Percentiles rank a stretch among this genome's conserved stretches.
phyloP scores from a whole-genome alignment of 495 filamentous ascomycete genomes.

The Cercophora scortea region DNA sequence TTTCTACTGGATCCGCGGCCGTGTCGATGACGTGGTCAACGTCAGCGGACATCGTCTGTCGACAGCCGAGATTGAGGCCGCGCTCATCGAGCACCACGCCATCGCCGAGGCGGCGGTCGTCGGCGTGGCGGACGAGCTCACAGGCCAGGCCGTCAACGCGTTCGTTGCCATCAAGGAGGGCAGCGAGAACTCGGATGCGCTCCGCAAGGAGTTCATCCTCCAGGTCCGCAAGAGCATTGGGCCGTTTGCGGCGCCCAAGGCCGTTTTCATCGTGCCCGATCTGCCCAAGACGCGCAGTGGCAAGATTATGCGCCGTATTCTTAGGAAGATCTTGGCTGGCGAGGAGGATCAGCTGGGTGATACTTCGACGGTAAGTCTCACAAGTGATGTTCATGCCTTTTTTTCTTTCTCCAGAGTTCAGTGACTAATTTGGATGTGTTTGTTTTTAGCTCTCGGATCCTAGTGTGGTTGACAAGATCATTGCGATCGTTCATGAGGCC shows the following conservation, averaged over 20 bases:
- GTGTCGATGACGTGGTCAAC: slow-evolving; percentile 98
- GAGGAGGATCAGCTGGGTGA: slow-evolving; percentile 97
- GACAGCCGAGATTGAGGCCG: slow-evolving; percentile 96
- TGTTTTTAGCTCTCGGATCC: slow-evolving; percentile 73
- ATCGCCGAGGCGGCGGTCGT: slow-evolving; percentile 96
- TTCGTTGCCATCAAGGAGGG: slow-evolving; percentile 92
- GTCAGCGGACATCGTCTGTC: slow-evolving; percentile 93
- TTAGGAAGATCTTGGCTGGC: slow-evolving; percentile 92
- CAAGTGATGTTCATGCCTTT: background rate
- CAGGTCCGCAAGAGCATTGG: slow-evolving; percentile 97
- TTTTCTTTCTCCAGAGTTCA: too few species aligned
- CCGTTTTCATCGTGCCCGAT: slow-evolving; percentile 80
- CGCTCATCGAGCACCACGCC: slow-evolving; percentile 80
- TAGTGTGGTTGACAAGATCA: slow-evolving; percentile 82
- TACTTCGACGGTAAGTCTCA: slow-evolving; percentile 76
- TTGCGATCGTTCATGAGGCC: slow-evolving; percentile 60
- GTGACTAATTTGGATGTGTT: slow-evolving; percentile 25
- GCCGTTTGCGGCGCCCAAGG: slow-evolving; percentile 94
- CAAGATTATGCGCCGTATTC: slow-evolving; percentile 97
- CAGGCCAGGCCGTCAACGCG: slow-evolving; percentile 93
- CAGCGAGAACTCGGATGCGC: slow-evolving; percentile 67
- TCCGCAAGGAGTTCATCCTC: slow-evolving; percentile 85
- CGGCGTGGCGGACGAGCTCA: slow-evolving; percentile 85
- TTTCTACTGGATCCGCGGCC: slow-evolving; percentile 99
- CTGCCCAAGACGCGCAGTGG: slow-evolving; percentile 93